phyloP scores from a whole-genome alignment of 139 green algal species.

The Asterochloris erici region DNA sequence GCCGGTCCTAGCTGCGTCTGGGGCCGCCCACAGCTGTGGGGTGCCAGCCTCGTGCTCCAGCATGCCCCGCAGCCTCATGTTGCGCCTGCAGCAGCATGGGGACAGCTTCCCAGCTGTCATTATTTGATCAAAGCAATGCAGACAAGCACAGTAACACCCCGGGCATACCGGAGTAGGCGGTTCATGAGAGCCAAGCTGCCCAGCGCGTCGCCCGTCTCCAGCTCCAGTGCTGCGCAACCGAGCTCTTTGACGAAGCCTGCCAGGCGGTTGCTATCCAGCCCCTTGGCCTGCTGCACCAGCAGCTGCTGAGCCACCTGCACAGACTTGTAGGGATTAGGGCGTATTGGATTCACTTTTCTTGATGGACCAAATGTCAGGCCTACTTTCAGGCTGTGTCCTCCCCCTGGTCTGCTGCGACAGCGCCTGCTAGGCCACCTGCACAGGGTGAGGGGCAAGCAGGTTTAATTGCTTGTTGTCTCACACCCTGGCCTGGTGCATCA shows the following conservation, averaged over 20 bases:
- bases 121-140: no score
- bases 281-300: slow-evolving; percentile 38
- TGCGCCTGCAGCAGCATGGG: slow-evolving; percentile 24
- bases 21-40: not conserved
- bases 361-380: no score
- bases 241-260: slow-evolving; percentile 50
- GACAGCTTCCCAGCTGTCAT: not conserved
- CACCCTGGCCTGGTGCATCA: no score
- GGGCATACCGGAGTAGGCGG: slow-evolving; percentile 29
- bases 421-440: no score
- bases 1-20: not conserved
- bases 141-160: no score
- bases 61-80: slow-evolving; percentile 55
- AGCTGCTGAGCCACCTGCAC: slow-evolving; percentile 26
- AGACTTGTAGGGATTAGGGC: no score
- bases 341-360: no score
- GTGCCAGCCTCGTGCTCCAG: slow-evolving; percentile 68
- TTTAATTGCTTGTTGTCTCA: no score
- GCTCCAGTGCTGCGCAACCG: slow-evolving; percentile 18
- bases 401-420: no score
- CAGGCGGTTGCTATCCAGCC: slow-evolving; percentile 46
- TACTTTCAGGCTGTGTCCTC: no score
- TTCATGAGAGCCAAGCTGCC: slow-evolving; percentile 42
- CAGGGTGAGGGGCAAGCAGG: no score
- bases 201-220: slow-evolving; percentile 27